Base-by-base conservation (phyloP, 371 early-diverging fungal species). In the Cokeromyces recurvatus region DNA sequence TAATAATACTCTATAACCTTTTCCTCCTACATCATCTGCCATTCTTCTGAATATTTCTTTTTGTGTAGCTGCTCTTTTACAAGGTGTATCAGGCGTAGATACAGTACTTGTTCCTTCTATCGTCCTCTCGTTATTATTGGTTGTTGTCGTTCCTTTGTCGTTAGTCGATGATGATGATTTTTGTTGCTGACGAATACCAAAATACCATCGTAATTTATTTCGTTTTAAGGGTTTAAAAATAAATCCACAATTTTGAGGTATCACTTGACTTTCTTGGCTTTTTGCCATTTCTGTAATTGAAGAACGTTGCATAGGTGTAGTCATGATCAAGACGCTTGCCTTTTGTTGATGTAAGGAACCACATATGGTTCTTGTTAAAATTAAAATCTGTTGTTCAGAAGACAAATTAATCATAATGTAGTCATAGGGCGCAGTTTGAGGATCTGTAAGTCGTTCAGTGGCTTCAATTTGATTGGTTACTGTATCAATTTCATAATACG, bases 211-310 rank as follows among this genome's bases (percentile, higher is more conserved):
- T 3, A 81, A 43, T 48, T 79, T 81, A 27, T 68, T 66, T 42
- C 76, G 68, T 32, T 76, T 78, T 46, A 81, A 27, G 0, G 82
- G 82, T 35, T 81, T 81, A 53, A 81, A 81, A 2, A 81, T 75
- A 67, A 79, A 81, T 11, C 78, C 78, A 36, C 74, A 71, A 14
- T 57, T 64, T 5, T 54, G 27, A 0, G 78, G 77, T 14, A 78
- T 55, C n/a, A 59, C 39, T 11, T 53, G 57, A 2, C 55, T 46
- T 25, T 66, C 66, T 3, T 43, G 43, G 0, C 64, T 67, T 27
- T 66, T 64, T 9, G 76, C 71, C 7, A 54, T 62, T 22, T 77
- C 82, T 50, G 74, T 76, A 22, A 81, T 71, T 3, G 66, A 48
- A 0, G 78, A 74, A 2, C 82, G 69, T 22, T 81, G 82, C 50